Evolutionary conservation across 371 early-diverging fungal genomes (phyloP).

Genomic region (Capillidium heterosporum): DNA sequence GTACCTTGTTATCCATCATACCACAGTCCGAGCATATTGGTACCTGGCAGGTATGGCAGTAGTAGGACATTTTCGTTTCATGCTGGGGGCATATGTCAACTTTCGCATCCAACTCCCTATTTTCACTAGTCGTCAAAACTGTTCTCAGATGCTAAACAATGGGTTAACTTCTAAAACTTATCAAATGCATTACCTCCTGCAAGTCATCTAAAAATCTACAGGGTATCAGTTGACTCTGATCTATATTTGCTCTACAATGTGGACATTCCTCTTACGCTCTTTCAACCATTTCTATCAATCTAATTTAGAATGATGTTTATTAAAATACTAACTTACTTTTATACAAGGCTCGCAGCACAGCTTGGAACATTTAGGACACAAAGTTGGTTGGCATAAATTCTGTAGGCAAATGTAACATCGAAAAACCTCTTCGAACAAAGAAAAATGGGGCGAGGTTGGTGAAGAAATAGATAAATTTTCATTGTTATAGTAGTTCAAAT

Average conservation of each 20-base stretch:
- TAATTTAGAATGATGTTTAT: neutral
- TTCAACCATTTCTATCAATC: slow-evolving; percentile 5
- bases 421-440: slow-evolving; percentile 6
- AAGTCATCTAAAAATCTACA: slow-evolving; percentile 7
- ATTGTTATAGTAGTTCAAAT: too few relatives aligned
- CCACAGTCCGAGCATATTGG: slow-evolving; percentile 6
- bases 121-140: neutral
- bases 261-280: slow-evolving; percentile 7
- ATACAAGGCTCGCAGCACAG: slow-evolving; percentile 7
- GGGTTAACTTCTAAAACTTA: neutral
- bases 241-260: slow-evolving; percentile 6
- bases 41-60: slow-evolving; percentile 5
- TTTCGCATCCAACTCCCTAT: neutral
- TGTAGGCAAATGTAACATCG: slow-evolving; percentile 5
- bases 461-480: too few relatives aligned
- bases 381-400: neutral
- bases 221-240: neutral
- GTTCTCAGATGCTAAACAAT: slow-evolving; percentile 2
- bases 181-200: neutral
- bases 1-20: slow-evolving; percentile 6
- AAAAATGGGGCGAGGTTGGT: too few relatives aligned
- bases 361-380: slow-evolving; percentile 7
- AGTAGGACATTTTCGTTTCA: slow-evolving; percentile 2
- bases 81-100: slow-evolving; percentile 2
- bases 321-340: neutral